Evolutionary conservation across 352 stramenopile species (phyloP).

Genomic region (Pythium sp.): DNA sequence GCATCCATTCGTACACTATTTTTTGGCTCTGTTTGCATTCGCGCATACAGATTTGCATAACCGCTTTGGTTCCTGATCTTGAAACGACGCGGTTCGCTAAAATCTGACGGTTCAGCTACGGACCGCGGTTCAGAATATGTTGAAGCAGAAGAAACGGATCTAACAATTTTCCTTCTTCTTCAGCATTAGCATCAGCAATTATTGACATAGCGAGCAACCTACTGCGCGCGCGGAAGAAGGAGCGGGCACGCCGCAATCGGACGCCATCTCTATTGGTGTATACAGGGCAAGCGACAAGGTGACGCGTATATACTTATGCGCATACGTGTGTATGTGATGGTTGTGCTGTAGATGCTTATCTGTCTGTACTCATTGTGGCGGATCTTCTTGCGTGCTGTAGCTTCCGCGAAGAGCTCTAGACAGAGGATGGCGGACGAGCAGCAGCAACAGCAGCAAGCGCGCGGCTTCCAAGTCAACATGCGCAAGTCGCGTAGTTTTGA

Average conservation of each 20-base stretch:
- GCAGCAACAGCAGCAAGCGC: background rate
- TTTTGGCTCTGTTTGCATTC: background rate
- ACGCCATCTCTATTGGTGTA: background rate
- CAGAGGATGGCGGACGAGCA: constrained; percentile 1
- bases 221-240: too few relatives aligned
- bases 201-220: background rate
- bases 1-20: background rate
- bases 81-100: constrained; percentile 5
- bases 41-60: background rate
- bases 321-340: background rate
- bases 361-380: background rate
- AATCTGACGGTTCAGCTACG: background rate
- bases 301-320: background rate
- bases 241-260: background rate
- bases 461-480: constrained; percentile 17
- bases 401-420: background rate
- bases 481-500: constrained; percentile 55
- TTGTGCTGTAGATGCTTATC: background rate
- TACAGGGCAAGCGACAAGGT: background rate
- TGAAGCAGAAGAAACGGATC: background rate
- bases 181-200: background rate
- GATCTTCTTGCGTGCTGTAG: background rate
- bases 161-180: background rate
- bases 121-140: background rate
- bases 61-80: background rate